Evolutionary conservation across 1,284 basidiomycete genomes (phyloP), one percentile per base, ranked within the genome.

Genomic region (Melampsora americana): DNA sequence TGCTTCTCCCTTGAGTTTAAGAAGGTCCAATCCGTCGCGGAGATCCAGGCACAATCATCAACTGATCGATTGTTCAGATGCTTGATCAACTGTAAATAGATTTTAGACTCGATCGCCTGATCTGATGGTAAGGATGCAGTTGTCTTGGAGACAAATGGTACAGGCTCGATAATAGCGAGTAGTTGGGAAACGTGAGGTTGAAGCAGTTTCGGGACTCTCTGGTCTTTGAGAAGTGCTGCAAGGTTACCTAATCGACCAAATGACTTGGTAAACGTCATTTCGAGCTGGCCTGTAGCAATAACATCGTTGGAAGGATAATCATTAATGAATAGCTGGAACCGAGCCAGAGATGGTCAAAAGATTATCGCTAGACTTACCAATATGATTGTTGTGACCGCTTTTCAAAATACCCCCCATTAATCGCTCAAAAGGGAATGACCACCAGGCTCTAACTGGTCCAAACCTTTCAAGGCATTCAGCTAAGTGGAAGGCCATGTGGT

Each of bases 401-500:
- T 50, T 50, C 5, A 68, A 12, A 20, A 68, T 68, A 16, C 16
- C 14, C 7, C 66, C 66, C 66, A 68, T 68, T n/a, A 68, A 30
- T 48, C 20, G 16, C 30, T 53, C 66, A 23, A 32, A 50, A 28
- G 14, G 30, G 28, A 68, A 68, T 26, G 39, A 68, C 66, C 66
- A 68, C 46, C 66, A 68, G 23, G 66, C 66, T 32, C 28, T 1
- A n/a, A 53, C 23, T 5, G 46, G 66, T 12, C 66, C 66, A 50
- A 68, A 68, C 23, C 28, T 68, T n/a, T 68, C 26, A 4, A 68
- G 30, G 46, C n/a, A 68, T 5, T 68, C 44, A 68, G 66, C 66
- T 48, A 50, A 44, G 66, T 68, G 66, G n/a, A 68, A 28, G 12
- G 66, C 39, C 42, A 68, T 68, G 28, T 48, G 66, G 44, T 68